phyloP scores from a whole-genome alignment of 1,284 basidiomycete species.

The Peniophora sp. region DNA sequence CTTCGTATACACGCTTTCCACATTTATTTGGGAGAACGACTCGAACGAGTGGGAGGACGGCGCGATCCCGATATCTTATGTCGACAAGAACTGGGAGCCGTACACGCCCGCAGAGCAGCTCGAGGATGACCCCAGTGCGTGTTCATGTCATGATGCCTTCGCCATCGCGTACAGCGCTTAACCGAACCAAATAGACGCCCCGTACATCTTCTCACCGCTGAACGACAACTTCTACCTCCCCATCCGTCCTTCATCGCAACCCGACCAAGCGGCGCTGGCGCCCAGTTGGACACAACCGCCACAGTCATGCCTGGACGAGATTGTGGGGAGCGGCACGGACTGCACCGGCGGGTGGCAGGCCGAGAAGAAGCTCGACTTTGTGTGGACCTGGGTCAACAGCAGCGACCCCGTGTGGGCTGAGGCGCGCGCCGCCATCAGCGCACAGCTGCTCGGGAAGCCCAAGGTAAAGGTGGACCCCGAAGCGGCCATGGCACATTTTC shows the following conservation, averaged over 20 bases:
- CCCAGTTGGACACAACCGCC: neutral
- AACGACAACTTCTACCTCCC: neutral
- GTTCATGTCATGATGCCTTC: neutral
- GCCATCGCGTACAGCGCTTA: neutral
- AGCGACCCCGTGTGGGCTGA: neutral
- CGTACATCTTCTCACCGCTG: neutral
- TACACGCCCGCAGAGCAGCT: neutral
- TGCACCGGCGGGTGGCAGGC: neutral
- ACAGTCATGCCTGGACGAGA: neutral
- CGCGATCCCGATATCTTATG: too few relatives aligned
- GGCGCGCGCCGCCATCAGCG: neutral
- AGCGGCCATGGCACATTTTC: neutral
- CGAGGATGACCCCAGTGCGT: neutral
- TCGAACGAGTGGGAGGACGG: too few relatives aligned
- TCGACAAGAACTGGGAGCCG: neutral
- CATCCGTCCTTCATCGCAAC: neutral
- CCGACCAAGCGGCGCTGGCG: neutral
- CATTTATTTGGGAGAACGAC: too few relatives aligned
- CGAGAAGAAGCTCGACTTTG: neutral
- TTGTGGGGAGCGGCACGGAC: neutral
- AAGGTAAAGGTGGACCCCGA: neutral
- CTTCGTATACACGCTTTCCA: too few relatives aligned
- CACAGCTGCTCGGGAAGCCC: neutral
- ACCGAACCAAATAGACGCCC: neutral
- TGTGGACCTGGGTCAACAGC: conserved; percentile 1